phyloP scores from a whole-genome alignment of 2,329 filamentous ascomycete genomes.

The Fusarium burgessii region DNA sequence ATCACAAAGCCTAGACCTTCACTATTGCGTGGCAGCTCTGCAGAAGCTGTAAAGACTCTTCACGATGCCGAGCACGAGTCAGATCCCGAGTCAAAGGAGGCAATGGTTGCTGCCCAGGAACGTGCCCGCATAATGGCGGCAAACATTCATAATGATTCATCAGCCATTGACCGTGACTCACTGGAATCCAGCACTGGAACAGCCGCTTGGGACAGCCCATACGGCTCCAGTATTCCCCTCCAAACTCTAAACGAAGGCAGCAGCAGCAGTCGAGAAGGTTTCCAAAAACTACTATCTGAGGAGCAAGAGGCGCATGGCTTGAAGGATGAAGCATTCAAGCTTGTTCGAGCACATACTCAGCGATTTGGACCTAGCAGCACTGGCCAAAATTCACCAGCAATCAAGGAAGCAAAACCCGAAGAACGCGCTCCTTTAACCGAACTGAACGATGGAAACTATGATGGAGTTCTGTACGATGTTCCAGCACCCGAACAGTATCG shows the following conservation, averaged over 20 bases:
- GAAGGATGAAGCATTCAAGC: constrained; percentile 55
- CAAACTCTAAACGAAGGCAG: constrained; percentile 45
- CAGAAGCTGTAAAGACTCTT: constrained; percentile 52
- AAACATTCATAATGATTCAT: constrained; percentile 53
- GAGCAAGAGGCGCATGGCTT: constrained; percentile 24
- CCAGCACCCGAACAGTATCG: constrained; percentile 57
- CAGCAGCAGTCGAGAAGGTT: constrained; percentile 30
- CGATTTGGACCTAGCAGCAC: constrained; percentile 33
- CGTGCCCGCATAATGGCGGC: constrained; percentile 58
- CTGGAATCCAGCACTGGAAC: constrained; percentile 53
- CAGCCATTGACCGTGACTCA: constrained; percentile 51
- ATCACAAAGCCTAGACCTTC: constrained; percentile 55
- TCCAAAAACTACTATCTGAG: constrained; percentile 27
- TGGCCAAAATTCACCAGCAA: constrained; percentile 10
- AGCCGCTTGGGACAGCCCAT: constrained; percentile 42
- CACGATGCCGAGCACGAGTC: constrained; percentile 45
- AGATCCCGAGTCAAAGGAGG: constrained; percentile 51
- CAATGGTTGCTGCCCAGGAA: constrained; percentile 55
- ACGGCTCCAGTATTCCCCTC: constrained; percentile 49
- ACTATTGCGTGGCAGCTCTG: constrained; percentile 57
- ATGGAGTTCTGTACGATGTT: constrained; percentile 55
- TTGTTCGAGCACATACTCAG: constrained; percentile 58
- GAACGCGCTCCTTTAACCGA: constrained; percentile 47
- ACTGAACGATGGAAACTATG: constrained; percentile 55
- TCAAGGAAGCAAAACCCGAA: constrained; percentile 26